Conservation (phyloP, 805 yeast genomes). For the Jamesozyma jinghongensis region DNA sequence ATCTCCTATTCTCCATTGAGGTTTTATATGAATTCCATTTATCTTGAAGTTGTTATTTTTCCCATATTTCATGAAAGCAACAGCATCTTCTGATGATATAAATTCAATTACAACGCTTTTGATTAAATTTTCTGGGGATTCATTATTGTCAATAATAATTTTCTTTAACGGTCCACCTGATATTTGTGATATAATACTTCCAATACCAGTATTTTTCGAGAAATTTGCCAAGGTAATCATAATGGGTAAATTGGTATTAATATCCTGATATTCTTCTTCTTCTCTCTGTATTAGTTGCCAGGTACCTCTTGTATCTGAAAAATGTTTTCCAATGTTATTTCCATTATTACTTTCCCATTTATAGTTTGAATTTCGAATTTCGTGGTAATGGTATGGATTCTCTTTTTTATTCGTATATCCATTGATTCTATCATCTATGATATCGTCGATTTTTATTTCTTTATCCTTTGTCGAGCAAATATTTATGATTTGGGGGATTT, state of each 20-base stretch:
- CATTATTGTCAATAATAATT: slow-evolving; percentile 25
- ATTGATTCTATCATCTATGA: slow-evolving; percentile 1
- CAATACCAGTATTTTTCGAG: slow-evolving; percentile 38
- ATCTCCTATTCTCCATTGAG: slow-evolving; percentile 34
- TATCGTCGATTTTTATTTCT: no score
- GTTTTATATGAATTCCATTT: slow-evolving; percentile 44
- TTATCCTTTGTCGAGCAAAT: no score
- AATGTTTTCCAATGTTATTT: no score
- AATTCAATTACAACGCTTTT: slow-evolving; percentile 42
- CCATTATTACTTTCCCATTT: no score
- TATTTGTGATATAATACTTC: slow-evolving; percentile 44
- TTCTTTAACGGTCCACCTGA: slow-evolving; percentile 65
- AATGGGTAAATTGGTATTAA: background rate
- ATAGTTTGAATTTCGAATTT: no score
- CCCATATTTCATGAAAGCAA: slow-evolving; percentile 42
- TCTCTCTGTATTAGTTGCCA: background rate
- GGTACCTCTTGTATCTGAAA: no score
- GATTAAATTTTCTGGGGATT: slow-evolving; percentile 10
- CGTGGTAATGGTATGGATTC: no score
- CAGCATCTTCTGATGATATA: slow-evolving; percentile 44
- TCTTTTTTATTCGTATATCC: background rate
- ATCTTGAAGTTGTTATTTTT: slow-evolving; percentile 45
- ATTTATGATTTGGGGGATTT: no score
- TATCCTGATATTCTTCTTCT: background rate
- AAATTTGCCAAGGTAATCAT: slow-evolving; percentile 32